Evolutionary conservation across 1,139 yeast species (phyloP).

Genomic region (Ogataea hybrid): DNA sequence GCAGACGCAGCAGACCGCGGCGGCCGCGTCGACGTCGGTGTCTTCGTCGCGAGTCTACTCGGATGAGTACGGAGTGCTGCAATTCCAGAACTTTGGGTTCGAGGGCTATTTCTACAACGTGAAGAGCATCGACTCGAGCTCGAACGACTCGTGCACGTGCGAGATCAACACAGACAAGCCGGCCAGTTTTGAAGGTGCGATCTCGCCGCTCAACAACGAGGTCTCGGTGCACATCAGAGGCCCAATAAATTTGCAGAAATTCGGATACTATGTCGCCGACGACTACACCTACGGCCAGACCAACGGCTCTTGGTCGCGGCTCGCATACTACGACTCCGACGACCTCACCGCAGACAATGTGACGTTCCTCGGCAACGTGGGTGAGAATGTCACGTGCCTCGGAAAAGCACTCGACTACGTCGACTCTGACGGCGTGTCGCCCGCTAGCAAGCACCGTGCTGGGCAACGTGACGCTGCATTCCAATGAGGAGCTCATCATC

Average conservation of each 20-base stretch:
- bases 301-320: constrained; percentile 43
- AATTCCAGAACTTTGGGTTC: constrained; percentile 63
- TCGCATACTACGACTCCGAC: constrained; percentile 43
- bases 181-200: constrained; percentile 53
- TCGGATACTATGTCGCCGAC: constrained; percentile 56
- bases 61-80: constrained; percentile 39
- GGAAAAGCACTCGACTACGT: constrained; percentile 64
- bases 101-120: constrained; percentile 64
- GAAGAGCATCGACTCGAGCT: constrained; percentile 37
- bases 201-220: constrained; percentile 68
- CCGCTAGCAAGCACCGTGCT: constrained; percentile 48
- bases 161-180: constrained; percentile 38
- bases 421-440: constrained; percentile 42
- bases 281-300: constrained; percentile 33
- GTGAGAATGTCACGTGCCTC: constrained; percentile 52
- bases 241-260: constrained; percentile 60
- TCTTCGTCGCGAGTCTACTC: constrained; percentile 18
- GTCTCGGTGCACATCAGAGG: constrained; percentile 83
- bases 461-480: constrained; percentile 45
- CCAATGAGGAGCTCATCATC: constrained; percentile 59
- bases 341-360: constrained; percentile 49
- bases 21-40: constrained; percentile 11
- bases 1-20: neutral
- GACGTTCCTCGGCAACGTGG: constrained; percentile 59
- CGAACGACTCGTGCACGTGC: constrained; percentile 56